These are phyloP conservation scores for Trametes hirsuta DNA, from an alignment of 1,284 basidiomycete genomes.

Conservation along the genomic window DNA sequence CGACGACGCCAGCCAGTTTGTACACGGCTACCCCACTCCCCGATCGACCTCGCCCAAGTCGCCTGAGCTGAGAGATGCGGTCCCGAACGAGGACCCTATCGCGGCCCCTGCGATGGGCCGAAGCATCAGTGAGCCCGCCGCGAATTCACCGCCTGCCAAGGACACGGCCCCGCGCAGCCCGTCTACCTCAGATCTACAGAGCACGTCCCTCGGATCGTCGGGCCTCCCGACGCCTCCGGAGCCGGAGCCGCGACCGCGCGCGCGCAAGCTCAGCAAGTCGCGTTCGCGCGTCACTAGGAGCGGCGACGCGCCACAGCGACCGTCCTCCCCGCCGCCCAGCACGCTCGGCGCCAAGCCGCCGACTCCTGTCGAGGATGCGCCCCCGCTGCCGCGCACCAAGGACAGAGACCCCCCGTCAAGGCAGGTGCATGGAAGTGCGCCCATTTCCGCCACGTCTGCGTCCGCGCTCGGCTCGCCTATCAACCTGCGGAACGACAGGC, in stretches of 20 bases:
- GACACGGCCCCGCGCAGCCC: slow-evolving; percentile 1
- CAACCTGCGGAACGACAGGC: slow-evolving; percentile 19
- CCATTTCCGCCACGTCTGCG: slow-evolving; percentile 2
- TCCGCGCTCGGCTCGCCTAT: slow-evolving; percentile 24
- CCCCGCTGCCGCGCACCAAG: neutral
- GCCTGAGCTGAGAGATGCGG: slow-evolving; percentile 1
- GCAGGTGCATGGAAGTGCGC: slow-evolving; percentile 1
- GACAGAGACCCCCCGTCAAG: neutral
- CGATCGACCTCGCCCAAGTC: slow-evolving; percentile 22
- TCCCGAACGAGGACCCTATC: neutral
- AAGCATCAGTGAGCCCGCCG: slow-evolving; percentile 1
- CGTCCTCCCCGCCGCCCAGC: neutral
- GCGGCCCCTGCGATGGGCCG: neutral
- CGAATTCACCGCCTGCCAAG: neutral
- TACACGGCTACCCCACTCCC: slow-evolving; percentile 25
- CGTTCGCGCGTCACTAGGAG: slow-evolving; percentile 24
- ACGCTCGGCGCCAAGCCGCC: slow-evolving; percentile 6
- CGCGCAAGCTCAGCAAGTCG: slow-evolving; percentile 30
- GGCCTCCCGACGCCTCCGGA: slow-evolving; percentile 17
- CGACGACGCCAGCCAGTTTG: slow-evolving; percentile 24
- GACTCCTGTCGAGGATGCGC: neutral
- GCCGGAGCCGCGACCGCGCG: slow-evolving; percentile 11
- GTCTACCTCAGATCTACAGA: slow-evolving; percentile 11
- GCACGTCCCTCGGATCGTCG: neutral
- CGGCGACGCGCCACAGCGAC: slow-evolving; percentile 8